Conservation (phyloP, 2,329 filamentous ascomycete genomes). For the Venturia pyrina region DNA sequence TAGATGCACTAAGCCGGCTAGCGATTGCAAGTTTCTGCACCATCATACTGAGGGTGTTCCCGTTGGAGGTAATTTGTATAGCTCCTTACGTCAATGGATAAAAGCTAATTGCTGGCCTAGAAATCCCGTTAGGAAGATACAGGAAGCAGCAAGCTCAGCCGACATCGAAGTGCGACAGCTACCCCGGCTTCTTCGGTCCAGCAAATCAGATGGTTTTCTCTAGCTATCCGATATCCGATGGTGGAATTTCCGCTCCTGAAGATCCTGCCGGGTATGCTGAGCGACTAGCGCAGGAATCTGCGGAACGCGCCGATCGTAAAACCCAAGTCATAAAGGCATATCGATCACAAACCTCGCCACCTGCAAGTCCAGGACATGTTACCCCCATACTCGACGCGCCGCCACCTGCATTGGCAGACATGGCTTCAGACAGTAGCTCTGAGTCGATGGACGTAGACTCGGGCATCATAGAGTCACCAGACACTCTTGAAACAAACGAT, state of each 20-base stretch:
- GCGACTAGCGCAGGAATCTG: neutral
- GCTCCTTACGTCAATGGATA: neutral
- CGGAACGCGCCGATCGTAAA: neutral
- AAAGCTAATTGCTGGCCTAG: neutral
- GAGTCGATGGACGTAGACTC: neutral
- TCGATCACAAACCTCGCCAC: neutral
- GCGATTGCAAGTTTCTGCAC: neutral
- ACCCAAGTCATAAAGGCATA: neutral
- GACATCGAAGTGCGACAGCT: neutral
- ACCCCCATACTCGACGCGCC: neutral
- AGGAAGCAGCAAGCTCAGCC: neutral
- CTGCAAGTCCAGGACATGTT: neutral
- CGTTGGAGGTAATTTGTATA: neutral
- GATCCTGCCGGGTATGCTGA: neutral
- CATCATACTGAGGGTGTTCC: neutral
- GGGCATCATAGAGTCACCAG: neutral
- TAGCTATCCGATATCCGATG: neutral
- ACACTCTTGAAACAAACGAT: neutral
- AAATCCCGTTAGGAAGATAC: neutral
- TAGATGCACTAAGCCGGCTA: conserved; percentile 2
- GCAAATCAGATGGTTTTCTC: neutral
- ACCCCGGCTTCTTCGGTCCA: neutral
- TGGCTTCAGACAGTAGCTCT: neutral
- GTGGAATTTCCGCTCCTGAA: neutral
- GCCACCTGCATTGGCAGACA: neutral